These are phyloP conservation scores for Pouteria campechiana DNA, from an alignment of 179 eudicot species.

Conservation along the genomic window DNA sequence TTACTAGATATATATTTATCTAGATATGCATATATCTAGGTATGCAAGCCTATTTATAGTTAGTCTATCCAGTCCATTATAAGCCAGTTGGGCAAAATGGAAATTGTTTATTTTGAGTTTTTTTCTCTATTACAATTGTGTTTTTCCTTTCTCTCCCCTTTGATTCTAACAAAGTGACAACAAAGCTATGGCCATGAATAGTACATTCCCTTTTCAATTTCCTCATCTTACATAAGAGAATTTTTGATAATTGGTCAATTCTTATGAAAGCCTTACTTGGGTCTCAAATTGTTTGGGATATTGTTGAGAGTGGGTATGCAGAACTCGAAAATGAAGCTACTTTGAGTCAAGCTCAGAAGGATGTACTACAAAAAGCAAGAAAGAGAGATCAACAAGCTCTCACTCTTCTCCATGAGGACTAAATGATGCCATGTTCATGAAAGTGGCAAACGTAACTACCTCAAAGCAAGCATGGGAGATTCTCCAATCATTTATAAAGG, in stretches of 20 bases:
- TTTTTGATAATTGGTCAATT: not conserved
- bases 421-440: not conserved
- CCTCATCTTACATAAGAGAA: not conserved
- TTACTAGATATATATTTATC: too few relatives aligned
- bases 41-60: too few relatives aligned
- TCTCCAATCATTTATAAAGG: not conserved
- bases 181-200: too few relatives aligned
- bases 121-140: too few relatives aligned
- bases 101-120: too few relatives aligned
- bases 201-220: too few relatives aligned
- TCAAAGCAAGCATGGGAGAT: not conserved
- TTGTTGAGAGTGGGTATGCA: not conserved
- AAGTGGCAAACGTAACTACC: not conserved
- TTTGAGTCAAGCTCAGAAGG: not conserved
- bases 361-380: not conserved
- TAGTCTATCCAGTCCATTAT: too few relatives aligned
- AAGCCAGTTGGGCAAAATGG: too few relatives aligned
- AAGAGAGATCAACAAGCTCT: not conserved
- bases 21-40: too few relatives aligned
- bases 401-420: not conserved
- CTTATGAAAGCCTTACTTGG: slow-evolving; percentile 1
- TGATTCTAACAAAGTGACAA: too few relatives aligned
- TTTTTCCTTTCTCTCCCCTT: too few relatives aligned
- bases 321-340: not conserved
- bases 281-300: not conserved